Percentiles rank a stretch among this genome's conserved stretches.
phyloP scores from a whole-genome alignment of 2,329 filamentous ascomycete species.

The Exophiala lecanii-corni region DNA sequence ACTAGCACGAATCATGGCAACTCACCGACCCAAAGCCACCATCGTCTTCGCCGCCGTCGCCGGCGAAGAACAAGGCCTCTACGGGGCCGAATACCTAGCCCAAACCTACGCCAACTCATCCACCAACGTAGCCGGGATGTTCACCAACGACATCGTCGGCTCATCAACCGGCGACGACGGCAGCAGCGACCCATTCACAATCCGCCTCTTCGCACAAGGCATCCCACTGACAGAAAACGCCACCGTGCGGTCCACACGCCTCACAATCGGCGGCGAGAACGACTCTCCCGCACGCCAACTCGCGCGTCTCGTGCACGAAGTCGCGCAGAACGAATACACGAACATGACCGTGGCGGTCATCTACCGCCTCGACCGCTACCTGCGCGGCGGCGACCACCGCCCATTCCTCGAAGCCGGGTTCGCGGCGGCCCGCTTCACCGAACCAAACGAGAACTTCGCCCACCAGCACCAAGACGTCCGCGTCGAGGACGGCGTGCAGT shows the following conservation, averaged over 20 bases:
- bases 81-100: constrained; percentile 50
- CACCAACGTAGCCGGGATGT: constrained; percentile 54
- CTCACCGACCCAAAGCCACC: constrained; percentile 42
- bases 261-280: constrained; percentile 47
- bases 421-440: constrained; percentile 50
- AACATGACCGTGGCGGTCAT: constrained; percentile 54
- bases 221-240: constrained; percentile 39
- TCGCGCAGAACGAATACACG: constrained; percentile 48
- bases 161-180: constrained; percentile 45
- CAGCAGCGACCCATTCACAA: constrained; percentile 45
- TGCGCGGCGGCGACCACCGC: constrained; percentile 54
- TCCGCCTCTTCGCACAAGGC: constrained; percentile 53
- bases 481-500: constrained; percentile 47
- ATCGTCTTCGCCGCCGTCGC: constrained; percentile 55
- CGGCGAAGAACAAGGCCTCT: constrained; percentile 55
- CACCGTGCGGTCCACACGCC: constrained; percentile 32
- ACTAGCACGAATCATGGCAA: constrained; percentile 49
- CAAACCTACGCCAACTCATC: constrained; percentile 49
- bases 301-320: constrained; percentile 52
- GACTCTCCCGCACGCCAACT: constrained; percentile 53
- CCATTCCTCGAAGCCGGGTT: constrained; percentile 54
- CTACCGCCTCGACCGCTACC: constrained; percentile 53
- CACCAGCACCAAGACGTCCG: constrained; percentile 54
- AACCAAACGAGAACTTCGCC: constrained; percentile 53
- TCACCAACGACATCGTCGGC: constrained; percentile 57